Conservation (phyloP, 2,329 filamentous ascomycete species). For the Byssochlamys sp. region DNA sequence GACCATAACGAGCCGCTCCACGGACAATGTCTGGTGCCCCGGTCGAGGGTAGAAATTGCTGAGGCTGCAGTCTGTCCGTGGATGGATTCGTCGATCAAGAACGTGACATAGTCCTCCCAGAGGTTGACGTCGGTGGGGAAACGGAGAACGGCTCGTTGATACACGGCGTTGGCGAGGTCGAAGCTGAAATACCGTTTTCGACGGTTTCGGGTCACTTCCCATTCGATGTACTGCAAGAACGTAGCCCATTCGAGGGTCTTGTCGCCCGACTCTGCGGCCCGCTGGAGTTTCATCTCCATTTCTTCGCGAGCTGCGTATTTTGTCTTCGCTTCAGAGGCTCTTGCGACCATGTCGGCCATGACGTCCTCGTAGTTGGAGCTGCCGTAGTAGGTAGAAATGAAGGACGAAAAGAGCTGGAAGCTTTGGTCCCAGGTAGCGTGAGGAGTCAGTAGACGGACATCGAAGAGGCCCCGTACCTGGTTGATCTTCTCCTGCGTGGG, state of each 20-base stretch:
- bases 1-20: slow-evolving; percentile 90
- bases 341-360: slow-evolving; percentile 47
- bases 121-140: slow-evolving; percentile 64
- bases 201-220: slow-evolving; percentile 61
- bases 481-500: slow-evolving; percentile 41
- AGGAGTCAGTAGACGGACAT: slow-evolving; percentile 47
- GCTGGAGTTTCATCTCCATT: slow-evolving; percentile 45
- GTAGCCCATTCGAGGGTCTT: slow-evolving; percentile 43
- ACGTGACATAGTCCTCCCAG: slow-evolving; percentile 78
- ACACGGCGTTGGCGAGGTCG: slow-evolving; percentile 54
- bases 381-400: slow-evolving; percentile 45
- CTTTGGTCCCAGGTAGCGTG: slow-evolving; percentile 53
- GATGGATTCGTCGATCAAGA: slow-evolving; percentile 49
- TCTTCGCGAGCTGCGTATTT: slow-evolving; percentile 45
- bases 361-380: slow-evolving; percentile 47
- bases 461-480: slow-evolving; percentile 43
- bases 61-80: slow-evolving; percentile 37
- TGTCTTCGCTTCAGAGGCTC: slow-evolving; percentile 45
- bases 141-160: slow-evolving; percentile 64
- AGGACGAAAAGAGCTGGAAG: slow-evolving; percentile 50
- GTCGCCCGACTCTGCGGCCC: slow-evolving; percentile 45
- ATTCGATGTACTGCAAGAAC: slow-evolving; percentile 65
- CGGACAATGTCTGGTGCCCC: slow-evolving; percentile 81
- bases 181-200: slow-evolving; percentile 47
- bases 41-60: slow-evolving; percentile 62